These are phyloP conservation scores for Aspergillus versicolor DNA, from an alignment of 2,329 filamentous ascomycete genomes.

Conservation along the genomic window DNA sequence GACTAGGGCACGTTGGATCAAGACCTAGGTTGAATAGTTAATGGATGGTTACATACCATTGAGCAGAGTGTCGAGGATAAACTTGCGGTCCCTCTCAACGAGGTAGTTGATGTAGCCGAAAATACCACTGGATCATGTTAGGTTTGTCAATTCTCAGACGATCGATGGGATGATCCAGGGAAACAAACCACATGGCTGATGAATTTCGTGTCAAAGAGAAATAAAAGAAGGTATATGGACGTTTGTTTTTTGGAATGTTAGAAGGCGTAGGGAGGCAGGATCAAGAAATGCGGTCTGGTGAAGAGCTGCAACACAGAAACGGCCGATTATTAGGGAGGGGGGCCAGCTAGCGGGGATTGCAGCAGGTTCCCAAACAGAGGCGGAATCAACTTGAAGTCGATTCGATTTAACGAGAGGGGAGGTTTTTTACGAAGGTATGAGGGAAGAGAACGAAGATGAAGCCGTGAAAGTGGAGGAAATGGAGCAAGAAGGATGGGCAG, in stretches of 20 bases:
- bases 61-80: conserved; percentile 91
- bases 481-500: conserved; percentile 5
- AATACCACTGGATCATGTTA: conserved; percentile 34
- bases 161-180: not conserved
- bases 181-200: conserved; percentile 38
- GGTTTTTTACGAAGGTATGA: not conserved
- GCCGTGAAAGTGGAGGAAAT: not conserved
- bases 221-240: not conserved
- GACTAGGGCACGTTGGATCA: not conserved
- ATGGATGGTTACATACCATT: conserved; percentile 66
- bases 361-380: not conserved
- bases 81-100: conserved; percentile 97
- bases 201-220: conserved; percentile 1
- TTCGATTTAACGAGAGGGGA: conserved; percentile 1
- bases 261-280: not conserved
- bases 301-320: not conserved
- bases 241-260: not conserved
- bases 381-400: not conserved
- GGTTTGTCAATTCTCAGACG: not conserved
- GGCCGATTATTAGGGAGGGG: not conserved
- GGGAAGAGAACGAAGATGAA: not conserved
- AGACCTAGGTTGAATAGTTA: not conserved
- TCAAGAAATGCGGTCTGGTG: not conserved
- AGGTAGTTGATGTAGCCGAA: conserved; percentile 99
- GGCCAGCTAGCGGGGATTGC: not conserved